phyloP scores from a whole-genome alignment of 495 filamentous ascomycete genomes.

The Chaetomium fimeti region DNA sequence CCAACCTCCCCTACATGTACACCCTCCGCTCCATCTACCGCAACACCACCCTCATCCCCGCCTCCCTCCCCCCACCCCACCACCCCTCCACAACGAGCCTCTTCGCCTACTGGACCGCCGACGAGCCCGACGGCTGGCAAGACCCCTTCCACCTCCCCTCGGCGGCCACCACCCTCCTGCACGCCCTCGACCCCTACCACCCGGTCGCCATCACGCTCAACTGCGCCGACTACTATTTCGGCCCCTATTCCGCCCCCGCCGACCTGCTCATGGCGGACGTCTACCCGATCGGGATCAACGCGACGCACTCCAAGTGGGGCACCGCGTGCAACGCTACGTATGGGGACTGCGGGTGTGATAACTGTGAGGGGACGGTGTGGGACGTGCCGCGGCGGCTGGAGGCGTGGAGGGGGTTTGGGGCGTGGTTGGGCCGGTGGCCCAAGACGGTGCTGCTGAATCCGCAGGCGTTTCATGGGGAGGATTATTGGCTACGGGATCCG shows the following conservation, averaged over 20 bases:
- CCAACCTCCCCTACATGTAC: slow-evolving; percentile 60
- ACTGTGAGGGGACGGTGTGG: slow-evolving; percentile 55
- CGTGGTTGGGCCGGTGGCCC: slow-evolving; percentile 43
- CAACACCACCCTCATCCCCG: slow-evolving; percentile 46
- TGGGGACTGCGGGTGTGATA: slow-evolving; percentile 72
- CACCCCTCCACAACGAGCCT: slow-evolving; percentile 51
- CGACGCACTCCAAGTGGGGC: slow-evolving; percentile 49
- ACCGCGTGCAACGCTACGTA: slow-evolving; percentile 63
- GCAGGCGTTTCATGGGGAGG: slow-evolving; percentile 62
- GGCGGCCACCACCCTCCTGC: slow-evolving; percentile 46
- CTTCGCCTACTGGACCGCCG: slow-evolving; percentile 64
- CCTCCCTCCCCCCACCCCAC: slow-evolving; percentile 31
- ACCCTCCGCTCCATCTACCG: slow-evolving; percentile 62
- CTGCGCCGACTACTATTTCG: slow-evolving; percentile 69
- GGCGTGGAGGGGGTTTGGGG: slow-evolving; percentile 46
- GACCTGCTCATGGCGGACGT: slow-evolving; percentile 67
- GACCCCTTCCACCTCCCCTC: slow-evolving; percentile 53
- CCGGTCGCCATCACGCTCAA: slow-evolving; percentile 65
- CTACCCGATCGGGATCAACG: slow-evolving; percentile 64
- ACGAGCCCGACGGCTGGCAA: slow-evolving; percentile 68
- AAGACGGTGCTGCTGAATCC: slow-evolving; percentile 62
- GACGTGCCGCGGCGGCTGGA: slow-evolving; percentile 60
- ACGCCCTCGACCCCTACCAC: slow-evolving; percentile 64
- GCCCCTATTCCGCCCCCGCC: slow-evolving; percentile 57
- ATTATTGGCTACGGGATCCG: slow-evolving; percentile 61